A percentile compares a stretch with the other conserved stretches of the same genome.
Conservation (phyloP, 306 rosid genomes). For the Cucumis hystrix region DNA sequence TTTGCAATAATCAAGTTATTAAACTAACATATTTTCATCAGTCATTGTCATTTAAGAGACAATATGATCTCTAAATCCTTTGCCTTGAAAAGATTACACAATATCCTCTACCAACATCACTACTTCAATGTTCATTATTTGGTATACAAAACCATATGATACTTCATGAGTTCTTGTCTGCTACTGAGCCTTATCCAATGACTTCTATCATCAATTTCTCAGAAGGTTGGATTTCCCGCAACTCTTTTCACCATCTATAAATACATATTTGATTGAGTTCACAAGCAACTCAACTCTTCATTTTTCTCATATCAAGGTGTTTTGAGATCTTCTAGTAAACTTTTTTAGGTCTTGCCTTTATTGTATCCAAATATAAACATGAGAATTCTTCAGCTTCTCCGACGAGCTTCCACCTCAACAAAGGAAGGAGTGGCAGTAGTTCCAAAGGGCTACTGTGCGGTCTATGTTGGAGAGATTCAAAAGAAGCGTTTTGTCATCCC, state of each 20-base stretch:
- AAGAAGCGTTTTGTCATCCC: conserved; percentile 29
- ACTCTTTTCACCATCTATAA: not conserved
- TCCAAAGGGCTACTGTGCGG: conserved; percentile 21
- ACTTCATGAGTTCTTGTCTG: conserved; percentile 4
- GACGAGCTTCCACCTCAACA: not conserved
- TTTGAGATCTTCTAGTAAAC: not conserved
- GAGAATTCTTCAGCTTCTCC: conserved; percentile 2
- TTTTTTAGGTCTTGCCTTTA: not conserved
- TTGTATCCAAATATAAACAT: not conserved
- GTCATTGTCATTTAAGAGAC: not conserved
- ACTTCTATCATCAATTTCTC: not conserved
- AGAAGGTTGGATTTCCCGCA: not conserved
- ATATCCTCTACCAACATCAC: not conserved
- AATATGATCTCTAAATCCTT: not conserved
- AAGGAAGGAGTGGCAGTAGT: not conserved
- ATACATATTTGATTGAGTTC: not conserved
- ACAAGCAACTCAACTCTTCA: not conserved
- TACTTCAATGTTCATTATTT: not conserved
- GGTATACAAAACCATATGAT: not conserved
- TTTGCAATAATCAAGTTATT: not conserved
- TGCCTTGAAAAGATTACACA: conserved; percentile 1
- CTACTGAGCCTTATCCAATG: not conserved
- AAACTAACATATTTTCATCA: not conserved
- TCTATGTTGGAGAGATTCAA: conserved; percentile 28
- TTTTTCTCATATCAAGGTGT: not conserved